These are phyloP conservation scores for Nothophaeocryptopus gaeumannii DNA, from an alignment of 2,329 filamentous ascomycete genomes.

Conservation along the genomic window DNA sequence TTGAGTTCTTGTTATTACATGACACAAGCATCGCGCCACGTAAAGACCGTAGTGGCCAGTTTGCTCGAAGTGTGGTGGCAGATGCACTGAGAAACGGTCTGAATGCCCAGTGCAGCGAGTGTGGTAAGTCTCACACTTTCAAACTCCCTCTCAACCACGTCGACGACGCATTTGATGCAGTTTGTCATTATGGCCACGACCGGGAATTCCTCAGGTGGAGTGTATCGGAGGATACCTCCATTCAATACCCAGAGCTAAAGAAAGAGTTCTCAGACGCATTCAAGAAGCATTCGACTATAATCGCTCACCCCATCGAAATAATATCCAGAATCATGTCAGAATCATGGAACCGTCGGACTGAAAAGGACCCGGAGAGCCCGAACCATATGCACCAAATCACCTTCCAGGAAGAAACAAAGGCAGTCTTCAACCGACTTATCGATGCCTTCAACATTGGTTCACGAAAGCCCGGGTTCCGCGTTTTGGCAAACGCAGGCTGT, in stretches of 20 bases:
- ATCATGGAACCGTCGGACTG: neutral
- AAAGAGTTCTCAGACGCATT: neutral
- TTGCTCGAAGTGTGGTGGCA: neutral
- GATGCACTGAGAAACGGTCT: conserved; percentile 1
- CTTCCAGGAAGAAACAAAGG: conserved; percentile 15
- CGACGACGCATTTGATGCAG: neutral
- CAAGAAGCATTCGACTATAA: neutral
- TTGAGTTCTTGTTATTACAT: conserved; percentile 10
- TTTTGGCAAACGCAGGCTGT: conserved; percentile 24
- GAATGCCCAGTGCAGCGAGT: neutral
- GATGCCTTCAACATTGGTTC: conserved; percentile 8
- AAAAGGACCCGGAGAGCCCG: neutral
- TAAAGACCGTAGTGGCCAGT: neutral
- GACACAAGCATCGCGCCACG: neutral
- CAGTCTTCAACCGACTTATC: conserved; percentile 13
- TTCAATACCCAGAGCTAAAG: neutral
- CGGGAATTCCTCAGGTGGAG: neutral
- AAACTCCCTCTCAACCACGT: neutral
- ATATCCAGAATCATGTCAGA: conserved; percentile 10
- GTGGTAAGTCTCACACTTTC: neutral
- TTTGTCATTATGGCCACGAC: neutral
- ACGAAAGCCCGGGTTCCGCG: conserved; percentile 11
- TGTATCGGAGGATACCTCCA: neutral
- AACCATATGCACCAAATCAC: conserved; percentile 14
- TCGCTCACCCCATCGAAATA: conserved; percentile 13